Evolutionary conservation across 2,329 filamentous ascomycete genomes (phyloP).

Genomic region (Macrophomina phaseolina): DNA sequence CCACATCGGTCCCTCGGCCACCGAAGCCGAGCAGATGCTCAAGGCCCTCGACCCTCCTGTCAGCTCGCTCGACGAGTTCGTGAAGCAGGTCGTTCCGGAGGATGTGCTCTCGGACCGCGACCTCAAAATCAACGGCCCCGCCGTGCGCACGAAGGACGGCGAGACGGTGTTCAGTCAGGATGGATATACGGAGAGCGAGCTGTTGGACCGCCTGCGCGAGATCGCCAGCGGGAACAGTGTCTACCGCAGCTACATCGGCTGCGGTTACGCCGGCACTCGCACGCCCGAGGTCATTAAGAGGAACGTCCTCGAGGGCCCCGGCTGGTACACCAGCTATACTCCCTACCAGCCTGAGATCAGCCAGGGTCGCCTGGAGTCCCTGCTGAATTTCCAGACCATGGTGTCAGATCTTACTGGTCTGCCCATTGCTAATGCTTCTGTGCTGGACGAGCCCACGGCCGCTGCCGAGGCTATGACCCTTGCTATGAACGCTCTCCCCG

Average conservation of each 20-base stretch:
- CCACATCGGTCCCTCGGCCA: constrained; percentile 82
- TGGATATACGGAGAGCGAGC: constrained; percentile 64
- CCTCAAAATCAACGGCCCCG: constrained; percentile 57
- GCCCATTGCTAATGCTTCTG: constrained; percentile 86
- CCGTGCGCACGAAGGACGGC: constrained; percentile 48
- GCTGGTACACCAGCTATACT: constrained; percentile 98
- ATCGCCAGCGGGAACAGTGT: constrained; percentile 68
- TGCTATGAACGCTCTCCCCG: constrained; percentile 76
- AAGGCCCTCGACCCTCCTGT: constrained; percentile 76
- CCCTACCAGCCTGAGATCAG: constrained; percentile 98
- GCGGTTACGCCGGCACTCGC: constrained; percentile 86
- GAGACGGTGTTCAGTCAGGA: constrained; percentile 40
- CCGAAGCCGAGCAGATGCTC: constrained; percentile 78
- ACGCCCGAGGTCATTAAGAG: constrained; percentile 90
- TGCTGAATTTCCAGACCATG: constrained; percentile 95
- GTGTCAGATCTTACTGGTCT: constrained; percentile 86
- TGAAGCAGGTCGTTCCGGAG: constrained; percentile 80
- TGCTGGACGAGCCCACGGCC: constrained; percentile 89
- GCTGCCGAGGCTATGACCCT: constrained; percentile 96
- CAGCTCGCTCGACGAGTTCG: constrained; percentile 77
- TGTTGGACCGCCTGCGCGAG: constrained; percentile 59
- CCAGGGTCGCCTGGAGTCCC: constrained; percentile 87
- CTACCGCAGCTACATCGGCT: constrained; percentile 76
- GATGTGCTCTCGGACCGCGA: constrained; percentile 74
- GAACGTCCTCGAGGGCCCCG: constrained; percentile 90